Percentiles rank a stretch among this genome's conserved stretches.
Evolutionary conservation across 306 rosid genomes (phyloP).

Genomic region (Astragalus membranaceus): DNA sequence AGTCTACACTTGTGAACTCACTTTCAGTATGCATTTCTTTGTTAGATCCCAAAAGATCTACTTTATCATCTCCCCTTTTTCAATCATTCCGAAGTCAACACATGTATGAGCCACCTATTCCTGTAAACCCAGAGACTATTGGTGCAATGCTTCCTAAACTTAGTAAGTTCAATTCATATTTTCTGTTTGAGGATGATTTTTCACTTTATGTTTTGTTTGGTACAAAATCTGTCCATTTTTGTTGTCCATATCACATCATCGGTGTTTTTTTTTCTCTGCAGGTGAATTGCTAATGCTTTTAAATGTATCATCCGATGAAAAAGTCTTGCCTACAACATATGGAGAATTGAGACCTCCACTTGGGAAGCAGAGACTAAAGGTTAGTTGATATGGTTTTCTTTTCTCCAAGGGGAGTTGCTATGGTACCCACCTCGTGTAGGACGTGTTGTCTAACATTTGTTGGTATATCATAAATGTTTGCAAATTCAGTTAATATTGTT

Average conservation of each 20-base stretch:
- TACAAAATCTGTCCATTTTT: too few relatives aligned
- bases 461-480: background rate
- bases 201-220: too few relatives aligned
- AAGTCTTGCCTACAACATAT: constrained; percentile 76
- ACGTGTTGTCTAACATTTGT: too few relatives aligned
- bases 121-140: too few relatives aligned
- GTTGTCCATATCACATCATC: too few relatives aligned
- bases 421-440: too few relatives aligned
- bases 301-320: constrained; percentile 80
- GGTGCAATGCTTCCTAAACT: too few relatives aligned
- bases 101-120: too few relatives aligned
- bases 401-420: background rate
- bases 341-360: constrained; percentile 98
- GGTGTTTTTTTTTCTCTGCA: too few relatives aligned
- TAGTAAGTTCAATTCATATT: too few relatives aligned
- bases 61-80: constrained; percentile 55
- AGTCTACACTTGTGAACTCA: constrained; percentile 80
- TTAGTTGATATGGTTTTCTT: constrained; percentile 26
- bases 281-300: too few relatives aligned
- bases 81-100: constrained; percentile 89
- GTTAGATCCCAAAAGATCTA: constrained; percentile 87
- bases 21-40: constrained; percentile 92
- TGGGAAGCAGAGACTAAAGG: constrained; percentile 95
- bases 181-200: too few relatives aligned
- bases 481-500: background rate